Conservation (phyloP, 2,329 filamentous ascomycete species). For the Epichloe typhina region DNA sequence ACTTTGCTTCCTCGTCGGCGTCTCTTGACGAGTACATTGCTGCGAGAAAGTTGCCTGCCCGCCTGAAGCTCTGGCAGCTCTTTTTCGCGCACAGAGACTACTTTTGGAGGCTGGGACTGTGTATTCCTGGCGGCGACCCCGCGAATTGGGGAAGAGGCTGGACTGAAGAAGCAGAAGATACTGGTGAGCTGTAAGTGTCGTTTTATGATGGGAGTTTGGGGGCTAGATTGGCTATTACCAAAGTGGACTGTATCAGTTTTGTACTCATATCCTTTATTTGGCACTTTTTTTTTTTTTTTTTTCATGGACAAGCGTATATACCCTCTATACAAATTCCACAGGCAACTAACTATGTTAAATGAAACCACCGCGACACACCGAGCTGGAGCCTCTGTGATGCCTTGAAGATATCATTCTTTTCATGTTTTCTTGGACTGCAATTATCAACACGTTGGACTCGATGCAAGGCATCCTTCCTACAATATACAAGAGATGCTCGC, state of each 20-base stretch:
- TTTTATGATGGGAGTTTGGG: background rate
- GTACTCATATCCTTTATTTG: background rate
- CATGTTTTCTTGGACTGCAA: too few relatives aligned
- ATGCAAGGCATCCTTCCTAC: too few relatives aligned
- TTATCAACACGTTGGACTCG: too few relatives aligned
- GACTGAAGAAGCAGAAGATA: slow-evolving; percentile 3
- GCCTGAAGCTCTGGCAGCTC: slow-evolving; percentile 75
- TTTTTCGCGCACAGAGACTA: slow-evolving; percentile 94
- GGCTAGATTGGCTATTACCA: too few relatives aligned
- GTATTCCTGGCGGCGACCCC: slow-evolving; percentile 68
- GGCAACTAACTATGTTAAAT: too few relatives aligned
- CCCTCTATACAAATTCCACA: too few relatives aligned
- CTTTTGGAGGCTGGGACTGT: slow-evolving; percentile 86
- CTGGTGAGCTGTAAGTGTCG: slow-evolving; percentile 20
- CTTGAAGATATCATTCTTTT: too few relatives aligned
- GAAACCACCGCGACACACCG: too few relatives aligned
- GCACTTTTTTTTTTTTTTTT: background rate
- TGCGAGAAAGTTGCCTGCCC: slow-evolving; percentile 37
- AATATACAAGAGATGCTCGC: too few relatives aligned
- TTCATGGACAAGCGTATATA: background rate
- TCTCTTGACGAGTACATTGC: slow-evolving; percentile 12
- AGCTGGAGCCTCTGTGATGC: too few relatives aligned
- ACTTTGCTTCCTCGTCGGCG: slow-evolving; percentile 12
- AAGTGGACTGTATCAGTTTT: background rate
- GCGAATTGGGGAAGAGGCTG: slow-evolving; percentile 42